phyloP scores from a whole-genome alignment of 2,329 filamentous ascomycete species.

The Paraphoma chrysanthemicola region DNA sequence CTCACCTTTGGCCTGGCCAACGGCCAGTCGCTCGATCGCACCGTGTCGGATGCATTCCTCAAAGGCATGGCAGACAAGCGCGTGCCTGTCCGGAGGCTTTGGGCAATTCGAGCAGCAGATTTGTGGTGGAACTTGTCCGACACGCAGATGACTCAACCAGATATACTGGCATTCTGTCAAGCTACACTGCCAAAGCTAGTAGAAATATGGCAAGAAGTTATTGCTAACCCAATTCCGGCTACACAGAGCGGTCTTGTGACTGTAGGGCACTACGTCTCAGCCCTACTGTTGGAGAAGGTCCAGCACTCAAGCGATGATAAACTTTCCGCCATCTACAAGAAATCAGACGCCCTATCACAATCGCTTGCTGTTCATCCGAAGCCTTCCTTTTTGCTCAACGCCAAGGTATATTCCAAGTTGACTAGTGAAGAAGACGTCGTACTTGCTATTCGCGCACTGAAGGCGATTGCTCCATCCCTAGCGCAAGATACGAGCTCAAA shows the following conservation, averaged over 20 bases:
- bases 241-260: slow-evolving; percentile 84
- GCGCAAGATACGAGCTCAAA: slow-evolving; percentile 52
- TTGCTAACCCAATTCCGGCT: slow-evolving; percentile 77
- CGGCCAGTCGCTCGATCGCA: slow-evolving; percentile 67
- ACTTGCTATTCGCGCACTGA: slow-evolving; percentile 78
- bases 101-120: slow-evolving; percentile 78
- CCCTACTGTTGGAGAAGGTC: slow-evolving; percentile 65
- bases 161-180: slow-evolving; percentile 56
- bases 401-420: slow-evolving; percentile 84
- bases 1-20: slow-evolving; percentile 68
- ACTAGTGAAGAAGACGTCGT: slow-evolving; percentile 74
- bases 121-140: slow-evolving; percentile 68
- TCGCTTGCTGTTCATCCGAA: slow-evolving; percentile 77
- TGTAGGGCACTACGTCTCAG: slow-evolving; percentile 75
- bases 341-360: slow-evolving; percentile 68
- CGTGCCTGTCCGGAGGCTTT: slow-evolving; percentile 75
- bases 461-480: slow-evolving; percentile 65
- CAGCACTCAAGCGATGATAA: slow-evolving; percentile 62
- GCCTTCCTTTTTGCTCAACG: slow-evolving; percentile 84
- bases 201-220: slow-evolving; percentile 78
- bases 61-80: slow-evolving; percentile 92
- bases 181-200: slow-evolving; percentile 64
- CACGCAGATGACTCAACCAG: slow-evolving; percentile 56
- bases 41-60: slow-evolving; percentile 71
- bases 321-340: slow-evolving; percentile 65